phyloP scores from a whole-genome alignment of 805 yeast species.

The Ogataea nonfermentans region DNA sequence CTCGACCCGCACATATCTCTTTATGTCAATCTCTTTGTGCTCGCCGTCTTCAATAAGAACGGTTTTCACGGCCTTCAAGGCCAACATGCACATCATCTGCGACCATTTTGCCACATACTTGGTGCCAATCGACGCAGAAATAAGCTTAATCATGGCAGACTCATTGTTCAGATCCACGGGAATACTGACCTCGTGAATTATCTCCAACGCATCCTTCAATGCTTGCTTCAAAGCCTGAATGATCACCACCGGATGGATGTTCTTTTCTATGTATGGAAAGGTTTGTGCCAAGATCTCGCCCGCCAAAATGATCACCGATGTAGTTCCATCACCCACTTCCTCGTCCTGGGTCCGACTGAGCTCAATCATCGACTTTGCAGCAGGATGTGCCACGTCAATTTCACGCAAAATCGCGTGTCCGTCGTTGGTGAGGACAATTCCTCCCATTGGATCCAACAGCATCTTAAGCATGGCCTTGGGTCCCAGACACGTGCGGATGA shows the following conservation, averaged over 20 bases:
- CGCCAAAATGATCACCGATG: conserved; percentile 93
- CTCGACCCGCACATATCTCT: conserved; percentile 90
- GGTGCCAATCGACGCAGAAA: conserved; percentile 92
- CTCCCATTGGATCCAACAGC: conserved; percentile 96
- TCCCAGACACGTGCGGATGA: conserved; percentile 95
- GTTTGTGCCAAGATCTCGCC: conserved; percentile 96
- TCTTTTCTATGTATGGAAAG: conserved; percentile 89
- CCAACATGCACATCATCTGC: conserved; percentile 82
- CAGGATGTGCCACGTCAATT: conserved; percentile 97
- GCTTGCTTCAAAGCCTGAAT: conserved; percentile 94
- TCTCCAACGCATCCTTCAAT: conserved; percentile 81
- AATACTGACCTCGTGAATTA: conserved; percentile 76
- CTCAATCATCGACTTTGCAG: conserved; percentile 98
- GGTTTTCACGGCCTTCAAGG: conserved; percentile 84
- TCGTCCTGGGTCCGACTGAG: conserved; percentile 96
- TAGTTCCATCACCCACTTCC: conserved; percentile 91
- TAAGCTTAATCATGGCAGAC: conserved; percentile 79
- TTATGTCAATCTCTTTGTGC: conserved; percentile 83
- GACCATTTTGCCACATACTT: conserved; percentile 92
- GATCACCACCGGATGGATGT: conserved; percentile 95
- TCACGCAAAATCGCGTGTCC: conserved; percentile 98
- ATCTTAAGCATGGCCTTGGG: conserved; percentile 99
- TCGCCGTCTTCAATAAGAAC: conserved; percentile 63
- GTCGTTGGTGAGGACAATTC: conserved; percentile 94
- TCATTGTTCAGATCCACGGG: conserved; percentile 86